phyloP scores from a whole-genome alignment of 352 stramenopile species.

The Thalassiosira pacifica region DNA sequence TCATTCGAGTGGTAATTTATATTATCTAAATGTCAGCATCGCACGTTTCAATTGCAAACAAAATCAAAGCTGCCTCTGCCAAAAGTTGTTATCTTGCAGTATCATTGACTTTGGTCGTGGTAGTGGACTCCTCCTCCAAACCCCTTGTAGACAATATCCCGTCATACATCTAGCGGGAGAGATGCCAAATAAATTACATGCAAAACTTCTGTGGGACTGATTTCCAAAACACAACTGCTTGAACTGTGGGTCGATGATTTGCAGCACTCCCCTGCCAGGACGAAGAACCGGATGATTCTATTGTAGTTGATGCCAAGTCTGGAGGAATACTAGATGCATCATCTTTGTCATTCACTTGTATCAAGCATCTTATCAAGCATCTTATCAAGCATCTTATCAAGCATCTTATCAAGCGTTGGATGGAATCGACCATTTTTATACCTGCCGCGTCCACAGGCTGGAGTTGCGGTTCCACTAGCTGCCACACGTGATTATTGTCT shows the following conservation, averaged over 20 bases:
- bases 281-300: slow-evolving; percentile 2
- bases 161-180: slow-evolving; percentile 49
- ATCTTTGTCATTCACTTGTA: slow-evolving; percentile 24
- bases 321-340: background rate
- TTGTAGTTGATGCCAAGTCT: background rate
- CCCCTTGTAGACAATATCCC: slow-evolving; percentile 52
- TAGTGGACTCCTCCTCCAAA: background rate
- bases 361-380: slow-evolving; percentile 53
- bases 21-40: slow-evolving; percentile 41
- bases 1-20: no score
- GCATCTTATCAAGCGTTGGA: no score
- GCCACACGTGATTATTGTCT: slow-evolving; percentile 61
- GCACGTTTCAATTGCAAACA: slow-evolving; percentile 71
- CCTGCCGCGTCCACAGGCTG: slow-evolving; percentile 51
- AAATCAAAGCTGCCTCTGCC: slow-evolving; percentile 73
- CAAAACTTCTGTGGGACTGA: slow-evolving; percentile 61
- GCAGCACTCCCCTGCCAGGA: slow-evolving; percentile 34
- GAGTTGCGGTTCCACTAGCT: slow-evolving; percentile 74
- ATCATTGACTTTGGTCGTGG: slow-evolving; percentile 8
- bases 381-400: no score
- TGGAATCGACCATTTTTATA: slow-evolving; percentile 52
- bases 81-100: slow-evolving; percentile 69
- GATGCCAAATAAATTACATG: slow-evolving; percentile 74
- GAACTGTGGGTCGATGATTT: slow-evolving; percentile 20
- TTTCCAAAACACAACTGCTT: slow-evolving; percentile 44